Conservation (phyloP, 2,329 filamentous ascomycete species). For the Fusarium virguliforme region DNA sequence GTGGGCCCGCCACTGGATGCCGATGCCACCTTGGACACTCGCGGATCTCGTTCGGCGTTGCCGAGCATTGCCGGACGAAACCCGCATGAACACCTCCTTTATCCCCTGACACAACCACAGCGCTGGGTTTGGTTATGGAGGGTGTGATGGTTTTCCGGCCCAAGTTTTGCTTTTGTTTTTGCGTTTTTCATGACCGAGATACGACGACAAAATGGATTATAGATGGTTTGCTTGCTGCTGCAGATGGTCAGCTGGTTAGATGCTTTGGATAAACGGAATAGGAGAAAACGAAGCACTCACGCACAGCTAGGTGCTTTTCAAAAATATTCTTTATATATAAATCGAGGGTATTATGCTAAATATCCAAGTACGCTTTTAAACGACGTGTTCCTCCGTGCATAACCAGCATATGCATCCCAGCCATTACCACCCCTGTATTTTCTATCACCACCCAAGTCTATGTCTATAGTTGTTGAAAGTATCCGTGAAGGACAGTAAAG, state of each 20-base stretch:
- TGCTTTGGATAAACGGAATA: constrained; percentile 29
- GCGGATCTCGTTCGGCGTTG: constrained; percentile 45
- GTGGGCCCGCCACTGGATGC: constrained; percentile 41
- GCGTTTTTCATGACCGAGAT: constrained; percentile 15
- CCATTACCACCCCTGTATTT: constrained; percentile 26
- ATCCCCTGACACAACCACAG: constrained; percentile 37
- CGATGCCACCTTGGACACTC: constrained; percentile 29
- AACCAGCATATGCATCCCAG: constrained; percentile 17
- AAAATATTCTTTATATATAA: constrained; percentile 29
- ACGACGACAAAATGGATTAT: constrained; percentile 23
- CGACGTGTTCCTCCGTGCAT: constrained; percentile 15
- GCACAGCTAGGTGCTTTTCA: constrained; percentile 15
- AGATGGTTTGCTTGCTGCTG: constrained; percentile 26
- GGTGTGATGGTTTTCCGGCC: constrained; percentile 8
- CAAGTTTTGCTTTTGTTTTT: constrained; percentile 6
- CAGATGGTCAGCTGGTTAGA: constrained; percentile 24
- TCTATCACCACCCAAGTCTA: constrained; percentile 19
- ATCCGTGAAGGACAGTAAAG: constrained; percentile 15
- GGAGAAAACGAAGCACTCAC: constrained; percentile 25
- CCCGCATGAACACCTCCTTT: constrained; percentile 43
- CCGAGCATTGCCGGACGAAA: constrained; percentile 45
- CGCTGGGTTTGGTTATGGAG: constrained; percentile 6
- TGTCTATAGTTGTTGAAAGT: constrained; percentile 11
- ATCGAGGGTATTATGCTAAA: constrained; percentile 48
- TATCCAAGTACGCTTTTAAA: constrained; percentile 37